Evolutionary conservation across 2,329 filamentous ascomycete species (phyloP).

Genomic region (Blumeria hordei): DNA sequence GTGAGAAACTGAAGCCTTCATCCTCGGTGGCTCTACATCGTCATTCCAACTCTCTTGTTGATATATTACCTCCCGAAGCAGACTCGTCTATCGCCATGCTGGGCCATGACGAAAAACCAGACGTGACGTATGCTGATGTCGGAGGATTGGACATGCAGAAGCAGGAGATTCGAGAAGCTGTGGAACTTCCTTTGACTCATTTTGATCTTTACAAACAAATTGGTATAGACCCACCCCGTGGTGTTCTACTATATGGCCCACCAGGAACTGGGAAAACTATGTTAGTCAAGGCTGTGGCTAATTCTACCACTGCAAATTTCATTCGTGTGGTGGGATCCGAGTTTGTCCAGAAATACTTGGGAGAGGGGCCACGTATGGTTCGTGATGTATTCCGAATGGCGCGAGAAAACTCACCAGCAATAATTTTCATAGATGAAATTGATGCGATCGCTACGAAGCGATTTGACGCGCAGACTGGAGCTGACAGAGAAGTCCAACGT

Average conservation of each 20-base stretch:
- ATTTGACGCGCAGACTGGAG: conserved; percentile 95
- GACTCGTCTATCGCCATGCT: conserved; percentile 98
- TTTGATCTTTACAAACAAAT: conserved; percentile 98
- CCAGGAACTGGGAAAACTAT: conserved; percentile 94
- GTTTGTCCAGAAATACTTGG: conserved; percentile 96
- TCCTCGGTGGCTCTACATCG: conserved; percentile 94
- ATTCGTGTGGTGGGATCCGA: conserved; percentile 96
- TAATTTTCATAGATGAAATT: conserved; percentile 99
- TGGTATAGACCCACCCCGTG: conserved; percentile 89
- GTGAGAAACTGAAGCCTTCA: conserved; percentile 91
- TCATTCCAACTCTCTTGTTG: conserved; percentile 94
- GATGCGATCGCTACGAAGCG: conserved; percentile 97
- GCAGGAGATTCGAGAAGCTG: conserved; percentile 94
- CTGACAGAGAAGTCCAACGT: conserved; percentile 93
- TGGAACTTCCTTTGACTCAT: conserved; percentile 87
- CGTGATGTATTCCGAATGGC: conserved; percentile 98
- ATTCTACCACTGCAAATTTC: conserved; percentile 93
- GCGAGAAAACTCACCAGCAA: conserved; percentile 87
- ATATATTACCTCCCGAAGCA: conserved; percentile 94
- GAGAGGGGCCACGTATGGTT: conserved; percentile 95
- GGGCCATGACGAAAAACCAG: conserved; percentile 86
- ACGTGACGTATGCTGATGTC: conserved; percentile 93
- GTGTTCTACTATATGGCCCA: conserved; percentile 86
- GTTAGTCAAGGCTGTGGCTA: conserved; percentile 94
- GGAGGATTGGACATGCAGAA: conserved; percentile 99